phyloP scores from a whole-genome alignment of 2,329 filamentous ascomycete genomes.

The Talaromyces sp. region DNA sequence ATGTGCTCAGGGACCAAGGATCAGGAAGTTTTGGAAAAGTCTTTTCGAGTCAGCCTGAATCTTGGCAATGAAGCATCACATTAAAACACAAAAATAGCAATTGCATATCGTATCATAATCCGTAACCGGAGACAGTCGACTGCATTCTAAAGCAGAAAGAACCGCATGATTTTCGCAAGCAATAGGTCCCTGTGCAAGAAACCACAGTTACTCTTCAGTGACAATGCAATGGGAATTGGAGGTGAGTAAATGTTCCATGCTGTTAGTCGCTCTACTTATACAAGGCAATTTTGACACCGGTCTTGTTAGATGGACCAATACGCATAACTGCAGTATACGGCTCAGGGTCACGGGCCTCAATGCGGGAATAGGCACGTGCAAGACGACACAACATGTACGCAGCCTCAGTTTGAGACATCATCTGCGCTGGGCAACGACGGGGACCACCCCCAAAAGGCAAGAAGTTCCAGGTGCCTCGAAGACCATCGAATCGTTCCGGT shows the following conservation, averaged over 20 bases:
- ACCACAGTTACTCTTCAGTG: no score
- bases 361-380: not conserved
- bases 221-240: no score
- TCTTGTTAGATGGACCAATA: slow-evolving; percentile 11
- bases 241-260: not conserved
- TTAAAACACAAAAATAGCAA: no score
- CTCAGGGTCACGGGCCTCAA: not conserved
- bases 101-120: no score
- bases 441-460: not conserved
- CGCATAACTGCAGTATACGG: slow-evolving; percentile 6
- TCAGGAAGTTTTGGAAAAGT: no score
- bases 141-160: no score
- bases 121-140: no score
- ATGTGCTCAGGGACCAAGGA: no score
- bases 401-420: slow-evolving; percentile 11
- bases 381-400: not conserved
- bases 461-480: not conserved
- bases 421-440: slow-evolving; percentile 7
- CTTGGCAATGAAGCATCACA: no score
- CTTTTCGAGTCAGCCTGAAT: no score
- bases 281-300: not conserved
- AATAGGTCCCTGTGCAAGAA: no score
- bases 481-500: slow-evolving; percentile 42
- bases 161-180: no score
- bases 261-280: not conserved